Base-by-base conservation (phyloP, 2,329 filamentous ascomycete genomes). In the Colletotrichum phormii region DNA sequence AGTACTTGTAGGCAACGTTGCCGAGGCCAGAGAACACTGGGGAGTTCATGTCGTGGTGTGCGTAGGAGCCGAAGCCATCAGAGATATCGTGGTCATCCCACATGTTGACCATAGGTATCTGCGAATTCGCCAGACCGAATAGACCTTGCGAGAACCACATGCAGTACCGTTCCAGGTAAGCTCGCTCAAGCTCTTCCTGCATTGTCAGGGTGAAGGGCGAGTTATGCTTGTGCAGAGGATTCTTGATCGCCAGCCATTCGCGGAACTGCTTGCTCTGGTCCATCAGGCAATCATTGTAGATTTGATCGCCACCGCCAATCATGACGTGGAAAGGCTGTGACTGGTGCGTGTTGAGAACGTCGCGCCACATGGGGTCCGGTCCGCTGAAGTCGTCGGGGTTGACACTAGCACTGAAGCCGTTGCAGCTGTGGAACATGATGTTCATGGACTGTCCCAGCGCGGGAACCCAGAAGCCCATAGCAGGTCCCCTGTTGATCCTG, bases 41-140 rank as follows among this genome's bases (percentile, higher is more conserved):
- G 3, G 94, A 94, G 75, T 89, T 90, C 95, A 98, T 98, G 79
- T 98, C 97, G 76, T 94, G 91, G 76, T 98, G 90, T 4, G 95
- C 92, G 81, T 98, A 99, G 0, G 95, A 98, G 7, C 97, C 97
- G 80, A 93, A 99, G 1, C 97, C 97, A 82, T 95, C 93, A 75
- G 95, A 95, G 76, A 95, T 93, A 77, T 97, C 94, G 80, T 98
- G 97, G 77, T 98, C 97, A 81, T 98, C 96, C 87, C 94, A 98
- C 81, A 99, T 95, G 81, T 99, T 99, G 78, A 99, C 90, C 95
- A 98, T 98, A 9, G 97, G 95, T 58, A 99, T 98, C 80, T 98
- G 96, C 2, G 94, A 93, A 77, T 93, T 95, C 5, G 96, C 97
- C 79, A 99, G 89, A n/a, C 93, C 91, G 79, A 98, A 99, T 5